Conservation (phyloP, 768 basidiomycete genomes). For the Boletus edulis region DNA sequence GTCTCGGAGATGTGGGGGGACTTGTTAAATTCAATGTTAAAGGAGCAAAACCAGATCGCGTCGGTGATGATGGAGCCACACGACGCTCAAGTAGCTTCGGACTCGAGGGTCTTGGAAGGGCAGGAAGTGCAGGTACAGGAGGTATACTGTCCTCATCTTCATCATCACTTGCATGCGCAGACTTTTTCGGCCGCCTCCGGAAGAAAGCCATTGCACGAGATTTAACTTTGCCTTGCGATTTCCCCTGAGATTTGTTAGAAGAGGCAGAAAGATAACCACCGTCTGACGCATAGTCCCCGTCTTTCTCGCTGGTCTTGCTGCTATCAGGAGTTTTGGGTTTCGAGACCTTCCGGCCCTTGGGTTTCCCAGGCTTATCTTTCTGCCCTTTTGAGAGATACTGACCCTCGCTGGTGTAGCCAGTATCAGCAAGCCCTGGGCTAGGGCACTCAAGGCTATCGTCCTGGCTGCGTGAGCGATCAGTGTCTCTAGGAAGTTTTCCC, state of each 20-base stretch:
- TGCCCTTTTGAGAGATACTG: constrained; percentile 31
- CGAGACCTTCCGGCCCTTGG: constrained; percentile 15
- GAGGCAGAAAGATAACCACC: constrained; percentile 35
- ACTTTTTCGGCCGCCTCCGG: constrained; percentile 31
- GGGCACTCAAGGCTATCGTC: constrained; percentile 20
- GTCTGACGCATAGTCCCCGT: constrained; percentile 25
- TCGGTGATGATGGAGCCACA: constrained; percentile 23
- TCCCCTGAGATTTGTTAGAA: constrained; percentile 31
- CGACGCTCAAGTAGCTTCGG: constrained; percentile 28
- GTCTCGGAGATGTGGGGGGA: constrained; percentile 19
- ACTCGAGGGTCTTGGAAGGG: constrained; percentile 26
- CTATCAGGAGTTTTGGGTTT: constrained; percentile 18
- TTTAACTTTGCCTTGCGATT: constrained; percentile 27
- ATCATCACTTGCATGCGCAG: constrained; percentile 25
- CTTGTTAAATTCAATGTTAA: constrained; percentile 24
- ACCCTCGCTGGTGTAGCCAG: constrained; percentile 30
- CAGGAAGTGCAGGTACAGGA: constrained; percentile 32
- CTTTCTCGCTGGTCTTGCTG: constrained; percentile 18
- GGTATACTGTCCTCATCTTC: constrained; percentile 29
- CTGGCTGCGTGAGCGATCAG: constrained; percentile 21
- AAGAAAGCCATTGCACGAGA: constrained; percentile 35
- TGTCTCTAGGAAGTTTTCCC: constrained; percentile 7
- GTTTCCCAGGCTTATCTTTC: constrained; percentile 19
- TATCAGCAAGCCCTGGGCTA: constrained; percentile 18
- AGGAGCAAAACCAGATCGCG: constrained; percentile 28